A percentile compares a stretch with the other conserved stretches of the same genome.
phyloP scores from a whole-genome alignment of 306 rosid genomes.

The Trifolium repens region DNA sequence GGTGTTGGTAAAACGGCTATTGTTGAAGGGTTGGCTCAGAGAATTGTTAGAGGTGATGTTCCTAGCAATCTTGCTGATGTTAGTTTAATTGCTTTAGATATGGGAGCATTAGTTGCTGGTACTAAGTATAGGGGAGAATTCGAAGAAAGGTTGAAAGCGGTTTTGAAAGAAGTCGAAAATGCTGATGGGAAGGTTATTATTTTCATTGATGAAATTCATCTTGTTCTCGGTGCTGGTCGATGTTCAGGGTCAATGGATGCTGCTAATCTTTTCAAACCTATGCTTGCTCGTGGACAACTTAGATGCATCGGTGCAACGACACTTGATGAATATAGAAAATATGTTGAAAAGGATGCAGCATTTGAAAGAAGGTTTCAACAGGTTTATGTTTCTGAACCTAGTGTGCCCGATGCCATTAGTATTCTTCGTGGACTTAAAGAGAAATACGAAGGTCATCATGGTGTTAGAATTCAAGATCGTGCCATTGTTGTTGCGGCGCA shows the following conservation, averaged over 20 bases:
- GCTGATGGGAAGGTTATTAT: constrained; percentile 83
- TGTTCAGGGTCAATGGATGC: constrained; percentile 96
- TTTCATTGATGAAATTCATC: constrained; percentile 87
- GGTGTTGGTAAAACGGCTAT: constrained; percentile 96
- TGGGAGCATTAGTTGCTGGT: constrained; percentile 90
- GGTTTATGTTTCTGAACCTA: constrained; percentile 84
- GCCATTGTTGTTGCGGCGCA: constrained; percentile 86
- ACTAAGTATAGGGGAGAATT: constrained; percentile 37
- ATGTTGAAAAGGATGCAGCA: constrained; percentile 68
- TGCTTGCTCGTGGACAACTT: constrained; percentile 94
- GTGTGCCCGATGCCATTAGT: constrained; percentile 74
- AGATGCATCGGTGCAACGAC: constrained; percentile 95
- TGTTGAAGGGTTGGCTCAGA: constrained; percentile 85
- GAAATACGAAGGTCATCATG: constrained; percentile 89
- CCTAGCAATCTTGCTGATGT: constrained; percentile 85
- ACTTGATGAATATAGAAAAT: constrained; percentile 63
- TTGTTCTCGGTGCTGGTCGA: constrained; percentile 91
- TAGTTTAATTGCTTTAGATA: constrained; percentile 82
- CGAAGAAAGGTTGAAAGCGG: constrained; percentile 39
- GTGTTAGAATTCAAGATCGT: constrained; percentile 81
- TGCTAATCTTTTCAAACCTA: constrained; percentile 85
- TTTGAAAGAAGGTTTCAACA: constrained; percentile 92
- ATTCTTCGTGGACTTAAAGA: constrained; percentile 90
- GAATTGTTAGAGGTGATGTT: constrained; percentile 76
- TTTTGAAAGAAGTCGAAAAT: constrained; percentile 85